Percentiles rank a stretch among this genome's conserved stretches.
phyloP scores from a whole-genome alignment of 1,284 basidiomycete genomes.

The Vanrija humicola region DNA sequence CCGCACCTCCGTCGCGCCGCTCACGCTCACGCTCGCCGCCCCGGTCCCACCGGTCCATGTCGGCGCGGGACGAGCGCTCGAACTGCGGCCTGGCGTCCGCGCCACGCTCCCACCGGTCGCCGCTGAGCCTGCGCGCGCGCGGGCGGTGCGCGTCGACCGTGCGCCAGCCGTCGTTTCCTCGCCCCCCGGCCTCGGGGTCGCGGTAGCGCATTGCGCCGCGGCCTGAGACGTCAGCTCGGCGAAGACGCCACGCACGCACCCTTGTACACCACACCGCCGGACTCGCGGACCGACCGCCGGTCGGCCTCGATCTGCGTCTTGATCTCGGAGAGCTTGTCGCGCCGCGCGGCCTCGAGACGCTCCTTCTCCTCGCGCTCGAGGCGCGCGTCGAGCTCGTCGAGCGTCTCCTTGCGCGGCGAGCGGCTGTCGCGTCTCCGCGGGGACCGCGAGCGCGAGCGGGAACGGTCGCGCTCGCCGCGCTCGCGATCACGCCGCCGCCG shows the following conservation, averaged over 20 bases:
- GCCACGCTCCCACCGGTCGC: slow-evolving; percentile 22
- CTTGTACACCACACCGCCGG: slow-evolving; percentile 44
- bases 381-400: slow-evolving; percentile 46
- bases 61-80: slow-evolving; percentile 9
- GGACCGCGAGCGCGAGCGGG: background rate
- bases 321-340: slow-evolving; percentile 31
- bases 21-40: slow-evolving; percentile 12
- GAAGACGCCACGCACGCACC: slow-evolving; percentile 32
- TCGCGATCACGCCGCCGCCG: background rate
- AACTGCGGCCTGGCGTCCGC: slow-evolving; percentile 17
- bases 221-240: slow-evolving; percentile 22
- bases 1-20: slow-evolving; percentile 4
- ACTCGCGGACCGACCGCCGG: slow-evolving; percentile 25
- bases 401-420: slow-evolving; percentile 30
- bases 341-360: slow-evolving; percentile 34
- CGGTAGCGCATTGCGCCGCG: slow-evolving; percentile 48
- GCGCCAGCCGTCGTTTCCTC: slow-evolving; percentile 31
- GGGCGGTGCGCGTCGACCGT: slow-evolving; percentile 19
- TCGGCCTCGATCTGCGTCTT: slow-evolving; percentile 35
- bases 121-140: slow-evolving; percentile 5
- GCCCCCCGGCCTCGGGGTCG: slow-evolving; percentile 40
- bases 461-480: slow-evolving; percentile 1
- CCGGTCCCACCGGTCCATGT: slow-evolving; percentile 34
- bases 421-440: background rate
- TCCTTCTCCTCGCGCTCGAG: slow-evolving; percentile 49